phyloP scores from a whole-genome alignment of 148 eudicot genomes.

The Cornus suecica region DNA sequence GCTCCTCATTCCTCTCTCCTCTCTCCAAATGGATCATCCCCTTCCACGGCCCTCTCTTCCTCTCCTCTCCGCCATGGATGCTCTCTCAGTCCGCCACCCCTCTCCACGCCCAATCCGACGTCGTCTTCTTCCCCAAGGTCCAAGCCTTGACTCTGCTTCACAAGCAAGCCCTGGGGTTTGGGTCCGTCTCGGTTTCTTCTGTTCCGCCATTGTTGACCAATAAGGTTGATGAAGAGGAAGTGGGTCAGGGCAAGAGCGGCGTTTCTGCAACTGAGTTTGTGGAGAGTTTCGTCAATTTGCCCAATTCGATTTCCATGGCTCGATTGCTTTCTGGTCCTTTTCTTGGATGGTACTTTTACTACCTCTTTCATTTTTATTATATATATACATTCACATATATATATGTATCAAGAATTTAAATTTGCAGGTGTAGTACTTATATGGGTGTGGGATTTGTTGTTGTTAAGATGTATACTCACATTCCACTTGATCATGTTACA shows the following conservation, averaged over 20 bases:
- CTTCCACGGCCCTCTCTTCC: slow-evolving; percentile 60
- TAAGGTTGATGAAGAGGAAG: slow-evolving; percentile 16
- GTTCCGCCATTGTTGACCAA: slow-evolving; percentile 13
- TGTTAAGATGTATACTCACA: too few relatives aligned
- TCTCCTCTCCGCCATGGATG: slow-evolving; percentile 72
- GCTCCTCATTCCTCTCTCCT: slow-evolving; percentile 38
- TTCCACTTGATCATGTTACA: too few relatives aligned
- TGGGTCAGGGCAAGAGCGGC: background rate
- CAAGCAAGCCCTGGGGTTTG: slow-evolving; percentile 31
- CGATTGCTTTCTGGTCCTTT: slow-evolving; percentile 78
- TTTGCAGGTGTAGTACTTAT: too few relatives aligned
- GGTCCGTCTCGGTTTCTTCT: slow-evolving; percentile 6
- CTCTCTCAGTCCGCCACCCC: slow-evolving; percentile 84
- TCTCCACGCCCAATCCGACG: slow-evolving; percentile 52
- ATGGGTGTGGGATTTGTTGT: too few relatives aligned
- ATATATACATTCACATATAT: too few relatives aligned
- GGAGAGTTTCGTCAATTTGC: slow-evolving; percentile 58
- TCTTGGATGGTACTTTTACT: slow-evolving; percentile 64
- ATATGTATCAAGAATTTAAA: too few relatives aligned
- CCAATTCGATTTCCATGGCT: slow-evolving; percentile 67
- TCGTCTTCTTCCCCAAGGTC: slow-evolving; percentile 34
- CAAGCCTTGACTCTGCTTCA: slow-evolving; percentile 36
- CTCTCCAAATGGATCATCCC: slow-evolving; percentile 27
- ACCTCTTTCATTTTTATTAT: background rate
- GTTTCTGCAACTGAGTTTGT: slow-evolving; percentile 24